A percentile compares a stretch with the other conserved stretches of the same genome.
Conservation (phyloP, 768 basidiomycete species). For the Favolaschia claudopus region DNA sequence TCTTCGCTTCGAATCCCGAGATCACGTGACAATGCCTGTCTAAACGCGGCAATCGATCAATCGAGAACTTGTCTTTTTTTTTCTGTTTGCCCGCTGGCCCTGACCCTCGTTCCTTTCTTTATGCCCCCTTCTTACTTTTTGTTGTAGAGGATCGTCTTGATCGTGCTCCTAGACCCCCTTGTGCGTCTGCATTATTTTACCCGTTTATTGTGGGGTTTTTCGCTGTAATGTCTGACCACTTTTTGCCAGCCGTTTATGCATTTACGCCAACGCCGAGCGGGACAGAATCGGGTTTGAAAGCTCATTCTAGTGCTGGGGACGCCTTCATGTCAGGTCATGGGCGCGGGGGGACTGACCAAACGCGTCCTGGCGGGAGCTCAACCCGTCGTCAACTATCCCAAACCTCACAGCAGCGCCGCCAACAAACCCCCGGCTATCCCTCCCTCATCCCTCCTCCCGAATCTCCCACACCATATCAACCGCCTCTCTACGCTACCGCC, state of each 20-base stretch:
- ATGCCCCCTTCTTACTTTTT: conserved; percentile 12
- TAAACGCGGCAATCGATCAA: conserved; percentile 7
- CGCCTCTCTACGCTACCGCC: conserved; percentile 5
- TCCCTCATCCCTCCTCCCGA: conserved; percentile 6
- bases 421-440: background rate
- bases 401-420: conserved; percentile 5
- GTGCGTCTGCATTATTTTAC: background rate
- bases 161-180: background rate
- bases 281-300: conserved; percentile 7
- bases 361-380: background rate
- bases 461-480: background rate
- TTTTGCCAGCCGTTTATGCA: conserved; percentile 19
- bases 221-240: conserved; percentile 1
- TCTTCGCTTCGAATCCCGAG: no score
- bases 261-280: conserved; percentile 3
- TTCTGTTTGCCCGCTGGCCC: background rate
- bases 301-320: background rate
- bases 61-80: background rate
- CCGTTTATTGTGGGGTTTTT: background rate
- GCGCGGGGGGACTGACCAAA: conserved; percentile 5
- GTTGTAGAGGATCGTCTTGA: conserved; percentile 17
- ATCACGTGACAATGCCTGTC: conserved; percentile 9
- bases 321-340: conserved; percentile 13
- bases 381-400: conserved; percentile 8
- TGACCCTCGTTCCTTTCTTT: conserved; percentile 9